phyloP scores from a whole-genome alignment of 345 rosid species.

The Brassica rapa region DNA sequence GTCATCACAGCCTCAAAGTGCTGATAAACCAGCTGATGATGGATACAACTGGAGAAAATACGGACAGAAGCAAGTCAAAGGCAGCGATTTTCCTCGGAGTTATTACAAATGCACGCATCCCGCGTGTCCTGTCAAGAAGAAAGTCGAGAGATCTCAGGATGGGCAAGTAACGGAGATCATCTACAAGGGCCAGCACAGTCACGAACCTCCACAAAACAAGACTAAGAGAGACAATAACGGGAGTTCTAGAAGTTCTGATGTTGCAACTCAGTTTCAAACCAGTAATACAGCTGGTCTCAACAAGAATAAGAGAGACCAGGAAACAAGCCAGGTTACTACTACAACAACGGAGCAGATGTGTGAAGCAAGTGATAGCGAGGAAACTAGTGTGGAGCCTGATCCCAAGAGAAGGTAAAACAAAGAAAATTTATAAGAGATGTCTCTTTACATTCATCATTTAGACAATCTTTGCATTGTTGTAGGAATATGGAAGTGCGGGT shows the following conservation, averaged over 20 bases:
- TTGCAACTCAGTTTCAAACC: slow-evolving; percentile 16
- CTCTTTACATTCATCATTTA: not conserved
- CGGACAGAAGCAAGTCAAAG: slow-evolving; percentile 90
- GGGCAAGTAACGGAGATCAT: slow-evolving; percentile 85
- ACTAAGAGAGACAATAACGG: slow-evolving; percentile 59
- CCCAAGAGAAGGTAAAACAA: slow-evolving; percentile 68
- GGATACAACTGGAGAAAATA: slow-evolving; percentile 91
- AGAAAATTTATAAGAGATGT: not conserved
- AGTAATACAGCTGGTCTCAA: slow-evolving; percentile 11
- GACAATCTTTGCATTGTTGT: slow-evolving; percentile 30
- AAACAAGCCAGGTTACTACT: slow-evolving; percentile 57
- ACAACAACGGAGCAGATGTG: slow-evolving; percentile 47
- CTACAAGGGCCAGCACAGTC: slow-evolving; percentile 85
- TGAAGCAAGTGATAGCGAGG: slow-evolving; percentile 66
- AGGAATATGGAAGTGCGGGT: slow-evolving; percentile 56
- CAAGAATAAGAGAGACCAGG: slow-evolving; percentile 52
- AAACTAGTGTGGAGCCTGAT: slow-evolving; percentile 57
- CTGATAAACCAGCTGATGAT: slow-evolving; percentile 72
- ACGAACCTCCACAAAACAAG: slow-evolving; percentile 59
- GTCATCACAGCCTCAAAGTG: slow-evolving; percentile 40
- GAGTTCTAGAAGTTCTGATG: slow-evolving; percentile 26
- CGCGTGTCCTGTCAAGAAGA: slow-evolving; percentile 81
- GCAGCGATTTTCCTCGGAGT: slow-evolving; percentile 79
- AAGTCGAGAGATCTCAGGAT: slow-evolving; percentile 72
- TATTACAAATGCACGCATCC: slow-evolving; percentile 81